Evolutionary conservation across 1,284 basidiomycete species (phyloP).

Genomic region (Pterula multifida): DNA sequence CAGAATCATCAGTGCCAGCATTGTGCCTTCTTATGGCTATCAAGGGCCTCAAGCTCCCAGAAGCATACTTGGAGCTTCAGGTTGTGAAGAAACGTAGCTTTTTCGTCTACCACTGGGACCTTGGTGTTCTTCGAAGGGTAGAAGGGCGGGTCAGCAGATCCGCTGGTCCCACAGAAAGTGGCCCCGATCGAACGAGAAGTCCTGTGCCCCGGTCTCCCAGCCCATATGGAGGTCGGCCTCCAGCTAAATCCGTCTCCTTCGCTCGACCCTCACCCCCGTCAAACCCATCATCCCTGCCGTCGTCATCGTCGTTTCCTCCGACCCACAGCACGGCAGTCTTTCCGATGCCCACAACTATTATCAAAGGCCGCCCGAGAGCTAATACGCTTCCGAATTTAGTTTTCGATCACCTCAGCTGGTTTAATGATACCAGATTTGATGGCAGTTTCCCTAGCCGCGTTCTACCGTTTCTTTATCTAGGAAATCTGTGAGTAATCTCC

Average conservation of each 20-base stretch:
- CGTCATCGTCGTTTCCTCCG: neutral
- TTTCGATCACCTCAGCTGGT: slow-evolving; percentile 77
- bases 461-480: slow-evolving; percentile 89
- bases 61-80: slow-evolving; percentile 82
- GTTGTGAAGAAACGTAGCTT: slow-evolving; percentile 69
- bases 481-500: slow-evolving; percentile 66
- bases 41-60: slow-evolving; percentile 59
- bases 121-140: slow-evolving; percentile 64
- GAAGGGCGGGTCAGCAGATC: slow-evolving; percentile 30
- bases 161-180: neutral
- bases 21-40: slow-evolving; percentile 83
- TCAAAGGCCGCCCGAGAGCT: slow-evolving; percentile 44
- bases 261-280: slow-evolving; percentile 18
- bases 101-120: slow-evolving; percentile 83
- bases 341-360: slow-evolving; percentile 12
- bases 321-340: slow-evolving; percentile 5
- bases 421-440: slow-evolving; percentile 86
- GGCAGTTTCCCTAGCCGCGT: slow-evolving; percentile 94
- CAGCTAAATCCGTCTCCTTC: slow-evolving; percentile 41
- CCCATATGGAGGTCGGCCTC: slow-evolving; percentile 21
- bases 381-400: slow-evolving; percentile 51
- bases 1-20: slow-evolving; percentile 85
- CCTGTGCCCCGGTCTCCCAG: slow-evolving; percentile 8
- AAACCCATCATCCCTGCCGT: slow-evolving; percentile 5
- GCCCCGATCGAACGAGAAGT: slow-evolving; percentile 2